These are phyloP conservation scores for Tricharina praecox DNA, from an alignment of 495 filamentous ascomycete species.

Conservation along the genomic window DNA sequence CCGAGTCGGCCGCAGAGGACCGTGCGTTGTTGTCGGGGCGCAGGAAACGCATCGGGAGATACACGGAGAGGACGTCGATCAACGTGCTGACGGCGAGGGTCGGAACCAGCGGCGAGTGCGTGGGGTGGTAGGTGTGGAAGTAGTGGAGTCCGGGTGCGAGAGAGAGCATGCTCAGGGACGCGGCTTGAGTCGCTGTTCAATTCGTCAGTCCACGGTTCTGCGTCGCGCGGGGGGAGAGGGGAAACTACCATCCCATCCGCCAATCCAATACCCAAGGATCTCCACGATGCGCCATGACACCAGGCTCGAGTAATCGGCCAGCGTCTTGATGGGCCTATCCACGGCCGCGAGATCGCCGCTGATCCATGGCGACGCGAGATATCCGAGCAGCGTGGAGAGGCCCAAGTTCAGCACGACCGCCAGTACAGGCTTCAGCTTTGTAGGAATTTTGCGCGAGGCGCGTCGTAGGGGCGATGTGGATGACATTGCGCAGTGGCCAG, in stretches of 20 bases:
- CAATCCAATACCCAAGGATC: slow-evolving; percentile 20
- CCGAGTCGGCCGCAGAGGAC: slow-evolving; percentile 10
- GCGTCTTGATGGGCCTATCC: slow-evolving; percentile 16
- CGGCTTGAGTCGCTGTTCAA: slow-evolving; percentile 19
- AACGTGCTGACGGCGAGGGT: slow-evolving; percentile 14
- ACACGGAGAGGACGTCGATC: slow-evolving; percentile 20
- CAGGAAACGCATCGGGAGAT: slow-evolving; percentile 22
- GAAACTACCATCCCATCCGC: slow-evolving; percentile 22
- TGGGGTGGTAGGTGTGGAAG: slow-evolving; percentile 22
- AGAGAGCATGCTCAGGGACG: slow-evolving; percentile 19
- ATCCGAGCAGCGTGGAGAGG: slow-evolving; percentile 15
- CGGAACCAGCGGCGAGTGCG: slow-evolving; percentile 19
- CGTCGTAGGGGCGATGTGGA: slow-evolving; percentile 11
- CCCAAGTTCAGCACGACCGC: slow-evolving; percentile 15
- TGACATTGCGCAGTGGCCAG: not conserved
- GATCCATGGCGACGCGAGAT: slow-evolving; percentile 25
- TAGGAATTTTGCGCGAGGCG: slow-evolving; percentile 21
- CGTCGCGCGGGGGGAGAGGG: not conserved
- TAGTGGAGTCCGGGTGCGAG: slow-evolving; percentile 20
- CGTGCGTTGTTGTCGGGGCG: slow-evolving; percentile 6
- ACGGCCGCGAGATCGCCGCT: slow-evolving; percentile 14
- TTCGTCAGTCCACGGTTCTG: not conserved
- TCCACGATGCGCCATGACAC: slow-evolving; percentile 21
- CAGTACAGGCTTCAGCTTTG: slow-evolving; percentile 18
- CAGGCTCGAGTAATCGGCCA: slow-evolving; percentile 15